Evolutionary conservation across 768 basidiomycete genomes (phyloP).

Genomic region (Tricholoma bakamatsutake): DNA sequence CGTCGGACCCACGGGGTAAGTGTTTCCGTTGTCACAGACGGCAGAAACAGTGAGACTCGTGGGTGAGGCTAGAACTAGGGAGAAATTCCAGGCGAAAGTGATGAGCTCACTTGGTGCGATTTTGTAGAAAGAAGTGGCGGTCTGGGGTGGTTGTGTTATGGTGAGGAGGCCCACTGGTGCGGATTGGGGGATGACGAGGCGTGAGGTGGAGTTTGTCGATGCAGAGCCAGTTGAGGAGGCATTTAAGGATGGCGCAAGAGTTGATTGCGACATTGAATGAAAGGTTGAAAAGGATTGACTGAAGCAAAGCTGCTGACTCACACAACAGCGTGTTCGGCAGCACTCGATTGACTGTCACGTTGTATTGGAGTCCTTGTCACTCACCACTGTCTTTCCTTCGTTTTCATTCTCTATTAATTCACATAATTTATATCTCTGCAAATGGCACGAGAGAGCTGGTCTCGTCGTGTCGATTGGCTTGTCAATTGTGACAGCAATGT

Average conservation of each 20-base stretch:
- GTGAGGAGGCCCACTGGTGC: slow-evolving; percentile 60
- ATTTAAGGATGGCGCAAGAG: neutral
- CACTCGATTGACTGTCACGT: no score
- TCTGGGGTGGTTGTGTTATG: slow-evolving; percentile 77
- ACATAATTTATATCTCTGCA: no score
- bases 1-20: slow-evolving; percentile 81
- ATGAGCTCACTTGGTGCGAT: slow-evolving; percentile 68
- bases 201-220: slow-evolving; percentile 1
- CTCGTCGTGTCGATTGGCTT: no score
- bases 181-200: slow-evolving; percentile 36
- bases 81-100: slow-evolving; percentile 92
- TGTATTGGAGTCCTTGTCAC: no score
- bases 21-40: slow-evolving; percentile 80
- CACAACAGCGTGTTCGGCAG: no score
- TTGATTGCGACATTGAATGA: neutral
- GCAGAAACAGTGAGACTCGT: slow-evolving; percentile 76
- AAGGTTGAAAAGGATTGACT: no score
- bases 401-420: no score
- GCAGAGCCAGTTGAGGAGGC: neutral
- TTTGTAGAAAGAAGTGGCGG: slow-evolving; percentile 83
- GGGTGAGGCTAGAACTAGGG: slow-evolving; percentile 64
- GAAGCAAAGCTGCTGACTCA: no score
- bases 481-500: no score
- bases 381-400: no score
- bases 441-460: no score